These are phyloP conservation scores for Psilocybe cyanescens DNA, from an alignment of 768 basidiomycete species.

Conservation along the genomic window DNA sequence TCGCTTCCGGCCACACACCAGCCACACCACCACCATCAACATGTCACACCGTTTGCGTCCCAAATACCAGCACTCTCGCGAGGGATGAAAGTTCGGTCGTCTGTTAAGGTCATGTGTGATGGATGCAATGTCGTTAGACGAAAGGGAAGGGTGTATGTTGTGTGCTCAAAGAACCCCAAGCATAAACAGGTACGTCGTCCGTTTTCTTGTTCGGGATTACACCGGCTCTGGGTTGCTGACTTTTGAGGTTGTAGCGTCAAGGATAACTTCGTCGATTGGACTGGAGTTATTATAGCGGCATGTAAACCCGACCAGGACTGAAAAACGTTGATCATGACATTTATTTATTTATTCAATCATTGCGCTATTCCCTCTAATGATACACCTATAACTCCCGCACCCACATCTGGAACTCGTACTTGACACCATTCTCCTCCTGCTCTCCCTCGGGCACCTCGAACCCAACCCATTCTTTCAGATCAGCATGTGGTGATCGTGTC, in stretches of 20 bases:
- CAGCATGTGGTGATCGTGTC: conserved; percentile 61
- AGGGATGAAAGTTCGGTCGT: conserved; percentile 96
- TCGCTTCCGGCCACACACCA: conserved; percentile 28
- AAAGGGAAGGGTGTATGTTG: conserved; percentile 90
- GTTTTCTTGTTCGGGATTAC: not conserved
- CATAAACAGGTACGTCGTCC: conserved; percentile 84
- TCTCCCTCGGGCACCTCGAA: conserved; percentile 76
- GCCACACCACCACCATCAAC: conserved; percentile 35
- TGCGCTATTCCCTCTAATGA: not conserved
- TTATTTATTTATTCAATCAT: conserved; percentile 8
- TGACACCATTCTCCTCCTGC: conserved; percentile 81
- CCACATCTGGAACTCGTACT: conserved; percentile 98
- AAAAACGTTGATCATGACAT: not conserved
- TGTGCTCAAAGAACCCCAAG: conserved; percentile 93
- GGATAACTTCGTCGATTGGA: conserved; percentile 41
- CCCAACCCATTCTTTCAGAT: conserved; percentile 77
- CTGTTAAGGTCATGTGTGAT: conserved; percentile 94
- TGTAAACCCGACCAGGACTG: not conserved
- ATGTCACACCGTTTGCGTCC: conserved; percentile 25
- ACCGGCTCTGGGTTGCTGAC: conserved; percentile 7
- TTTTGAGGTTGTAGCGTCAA: conserved; percentile 55
- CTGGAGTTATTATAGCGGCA: not conserved
- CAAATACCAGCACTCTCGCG: conserved; percentile 47
- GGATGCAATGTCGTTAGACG: conserved; percentile 88
- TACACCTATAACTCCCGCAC: conserved; percentile 39